A percentile compares a stretch with the other conserved stretches of the same genome.
Evolutionary conservation across 2,329 filamentous ascomycete genomes (phyloP).

Genomic region (Remersonia thermophila): DNA sequence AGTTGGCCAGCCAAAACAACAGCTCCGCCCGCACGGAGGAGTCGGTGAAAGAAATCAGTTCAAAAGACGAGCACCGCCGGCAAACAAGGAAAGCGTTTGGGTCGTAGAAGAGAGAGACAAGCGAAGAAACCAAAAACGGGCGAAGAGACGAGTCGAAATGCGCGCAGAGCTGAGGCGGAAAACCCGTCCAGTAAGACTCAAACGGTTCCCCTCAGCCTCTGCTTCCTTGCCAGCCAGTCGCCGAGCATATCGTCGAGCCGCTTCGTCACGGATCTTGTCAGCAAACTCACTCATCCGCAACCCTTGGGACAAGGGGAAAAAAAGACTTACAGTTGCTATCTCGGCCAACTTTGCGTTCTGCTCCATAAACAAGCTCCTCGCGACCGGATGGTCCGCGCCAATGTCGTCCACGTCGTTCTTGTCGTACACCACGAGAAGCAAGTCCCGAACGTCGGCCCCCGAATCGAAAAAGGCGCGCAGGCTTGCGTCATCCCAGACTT

Average conservation of each 20-base stretch:
- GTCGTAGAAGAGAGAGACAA: too few relatives aligned
- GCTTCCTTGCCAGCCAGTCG: slow-evolving; percentile 64
- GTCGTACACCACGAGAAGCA: slow-evolving; percentile 85
- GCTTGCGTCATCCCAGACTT: slow-evolving; percentile 73
- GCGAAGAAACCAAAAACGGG: too few relatives aligned
- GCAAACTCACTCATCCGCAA: slow-evolving; percentile 1
- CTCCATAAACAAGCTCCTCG: slow-evolving; percentile 67
- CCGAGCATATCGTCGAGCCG: slow-evolving; percentile 81
- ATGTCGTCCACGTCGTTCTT: slow-evolving; percentile 69
- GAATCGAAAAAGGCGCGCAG: slow-evolving; percentile 87
- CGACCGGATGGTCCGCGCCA: slow-evolving; percentile 74
- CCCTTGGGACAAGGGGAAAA: not conserved
- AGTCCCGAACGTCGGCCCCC: slow-evolving; percentile 74
- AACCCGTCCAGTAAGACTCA: too few relatives aligned
- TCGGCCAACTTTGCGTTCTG: slow-evolving; percentile 77
- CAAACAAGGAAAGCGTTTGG: too few relatives aligned
- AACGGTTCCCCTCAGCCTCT: slow-evolving; percentile 43
- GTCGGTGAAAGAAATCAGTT: too few relatives aligned
- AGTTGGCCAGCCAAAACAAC: too few relatives aligned
- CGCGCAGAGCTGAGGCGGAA: too few relatives aligned
- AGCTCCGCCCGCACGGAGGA: too few relatives aligned
- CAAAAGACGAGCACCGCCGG: too few relatives aligned
- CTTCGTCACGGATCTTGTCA: slow-evolving; percentile 23
- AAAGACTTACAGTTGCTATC: slow-evolving; percentile 59
- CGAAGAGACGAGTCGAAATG: too few relatives aligned